Evolutionary conservation across 352 stramenopile genomes (phyloP), one percentile per base, ranked within the genome.

Genomic region (Pythium oligandrum): DNA sequence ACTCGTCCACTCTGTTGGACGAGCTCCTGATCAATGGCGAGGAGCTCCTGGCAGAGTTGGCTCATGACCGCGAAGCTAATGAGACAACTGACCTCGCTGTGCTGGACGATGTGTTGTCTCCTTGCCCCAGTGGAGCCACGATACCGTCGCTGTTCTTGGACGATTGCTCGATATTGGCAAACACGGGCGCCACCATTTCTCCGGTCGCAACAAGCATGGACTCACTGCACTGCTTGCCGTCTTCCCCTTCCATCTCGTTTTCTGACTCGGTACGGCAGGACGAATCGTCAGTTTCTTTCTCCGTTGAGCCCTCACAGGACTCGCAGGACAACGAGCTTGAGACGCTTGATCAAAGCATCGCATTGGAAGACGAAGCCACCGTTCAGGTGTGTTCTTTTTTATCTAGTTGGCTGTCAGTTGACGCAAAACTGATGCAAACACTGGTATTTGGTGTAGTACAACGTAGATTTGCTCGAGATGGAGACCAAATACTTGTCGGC

Each of bases 401-500:
- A 26, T 26, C 17, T 26, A 26, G 17, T 26, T 26, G 17, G 17
- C 17, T 26, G 17, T 26, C 17, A 26, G 17, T 26, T 26, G 17
- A 26, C 17, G 17, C 17, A 26, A 26, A 26, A 26, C 17, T 26
- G 17, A 26, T 26, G 17, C 17, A 26, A 26, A 26, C 17, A 26
- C 17, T 26, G 17, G 17, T 26, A 26, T 26, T 26, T 26, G 17
- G 17, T 48, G 3, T 38, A 88, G 71, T 63, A 84, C 44, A 73
- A 89, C 35, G 56, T 70, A n/a, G 68, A 87, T 30, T 39, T 89
- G 61, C 51, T 89, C 48, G 51, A 75, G 57, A 90, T 88, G 49
- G 79, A 90, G 37, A 70, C 67, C 46, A 90, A 78, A 59, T 88
- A 88, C 48, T 37, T 90, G 44, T 71, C 82, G 47, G 79, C 79